A percentile compares a stretch with the other conserved stretches of the same genome.
Evolutionary conservation across 495 filamentous ascomycete genomes (phyloP).

Genomic region (Wilcoxina mikolae): DNA sequence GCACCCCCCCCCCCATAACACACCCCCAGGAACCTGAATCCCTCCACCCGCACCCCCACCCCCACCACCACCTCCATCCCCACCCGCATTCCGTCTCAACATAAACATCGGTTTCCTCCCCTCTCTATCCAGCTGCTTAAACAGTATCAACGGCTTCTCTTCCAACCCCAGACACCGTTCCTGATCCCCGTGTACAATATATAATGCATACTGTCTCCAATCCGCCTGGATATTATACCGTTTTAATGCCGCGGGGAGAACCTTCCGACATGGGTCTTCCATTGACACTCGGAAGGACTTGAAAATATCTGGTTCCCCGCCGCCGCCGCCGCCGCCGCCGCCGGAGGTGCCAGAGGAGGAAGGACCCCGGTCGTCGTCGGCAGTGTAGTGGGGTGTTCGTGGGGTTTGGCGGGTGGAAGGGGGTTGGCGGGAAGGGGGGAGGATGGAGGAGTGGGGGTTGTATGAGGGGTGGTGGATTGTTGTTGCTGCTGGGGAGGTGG

Average conservation of each 20-base stretch:
- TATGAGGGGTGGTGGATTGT: slow-evolving; percentile 11
- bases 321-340: not conserved
- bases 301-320: slow-evolving; percentile 56
- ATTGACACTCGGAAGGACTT: slow-evolving; percentile 94
- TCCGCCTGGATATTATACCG: slow-evolving; percentile 97
- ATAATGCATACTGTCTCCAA: slow-evolving; percentile 91
- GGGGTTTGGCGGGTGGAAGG: slow-evolving; percentile 4
- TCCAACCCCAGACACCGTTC: slow-evolving; percentile 84
- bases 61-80: slow-evolving; percentile 8
- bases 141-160: slow-evolving; percentile 84
- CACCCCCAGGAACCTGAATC: slow-evolving; percentile 25
- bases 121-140: slow-evolving; percentile 93
- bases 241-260: slow-evolving; percentile 84
- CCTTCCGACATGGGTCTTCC: slow-evolving; percentile 95
- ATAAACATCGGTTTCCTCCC: slow-evolving; percentile 99
- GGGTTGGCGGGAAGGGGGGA: slow-evolving; percentile 8
- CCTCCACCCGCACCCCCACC: slow-evolving; percentile 21
- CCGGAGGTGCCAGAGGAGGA: not conserved
- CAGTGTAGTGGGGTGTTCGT: slow-evolving; percentile 9
- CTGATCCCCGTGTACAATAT: slow-evolving; percentile 95
- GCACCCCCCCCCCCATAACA: slow-evolving; percentile 10
- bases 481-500: slow-evolving; percentile 32
- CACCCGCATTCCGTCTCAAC: slow-evolving; percentile 41
- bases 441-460: slow-evolving; percentile 1
- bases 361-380: not conserved